Evolutionary conservation across 208 protist species (phyloP), one percentile per base, ranked within the genome.

Genomic region (Acanthamoeba divionensis): DNA sequence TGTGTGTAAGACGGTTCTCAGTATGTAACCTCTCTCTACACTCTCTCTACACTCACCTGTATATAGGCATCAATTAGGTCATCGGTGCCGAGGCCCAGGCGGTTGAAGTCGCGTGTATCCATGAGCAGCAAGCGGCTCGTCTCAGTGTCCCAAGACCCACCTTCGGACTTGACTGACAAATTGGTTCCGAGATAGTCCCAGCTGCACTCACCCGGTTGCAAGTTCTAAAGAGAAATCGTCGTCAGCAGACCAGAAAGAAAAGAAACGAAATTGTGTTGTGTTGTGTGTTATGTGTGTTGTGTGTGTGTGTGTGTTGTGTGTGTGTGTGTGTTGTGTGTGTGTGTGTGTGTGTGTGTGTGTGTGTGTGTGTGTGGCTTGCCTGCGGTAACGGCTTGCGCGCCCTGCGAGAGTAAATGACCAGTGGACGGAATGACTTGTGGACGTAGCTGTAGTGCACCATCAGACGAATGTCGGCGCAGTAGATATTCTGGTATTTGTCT

Each of bases 31-130:
- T 89, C 21, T 13, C 29, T 13, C n/a, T 90, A 31, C 48, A n/a
- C n/a, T 63, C 87, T 91, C 15, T 77, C 21, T 26, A 87, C 12
- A 8, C 73, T 8, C 41, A 85, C 94, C 52, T 96, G 93, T 54
- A 96, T 93, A 69, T 93, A 96, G 21, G 83, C 94, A 47, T 95
- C 92, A 65, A 96, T 96, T 7, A 96, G 91, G 62, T 96, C 94
- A 67, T 96, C 94, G 29, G 92, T 52, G 36, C 94, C 93, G 12
- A 96, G 47, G 18, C 94, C 94, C 1, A 96, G 91, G 10, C 75
- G 91, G 73, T 95, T 95, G 69, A 96, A 96, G 38, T 96, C 93
- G 21, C 94, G 93, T 21, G 87, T 45, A 57, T 96, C 94, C 69
- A 93, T 77, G 33, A 96, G 89, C 21, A 96, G 47, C 54, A 96